These are phyloP conservation scores for Neurospora sp. DNA, from an alignment of 495 filamentous ascomycete genomes.

Conservation along the genomic window DNA sequence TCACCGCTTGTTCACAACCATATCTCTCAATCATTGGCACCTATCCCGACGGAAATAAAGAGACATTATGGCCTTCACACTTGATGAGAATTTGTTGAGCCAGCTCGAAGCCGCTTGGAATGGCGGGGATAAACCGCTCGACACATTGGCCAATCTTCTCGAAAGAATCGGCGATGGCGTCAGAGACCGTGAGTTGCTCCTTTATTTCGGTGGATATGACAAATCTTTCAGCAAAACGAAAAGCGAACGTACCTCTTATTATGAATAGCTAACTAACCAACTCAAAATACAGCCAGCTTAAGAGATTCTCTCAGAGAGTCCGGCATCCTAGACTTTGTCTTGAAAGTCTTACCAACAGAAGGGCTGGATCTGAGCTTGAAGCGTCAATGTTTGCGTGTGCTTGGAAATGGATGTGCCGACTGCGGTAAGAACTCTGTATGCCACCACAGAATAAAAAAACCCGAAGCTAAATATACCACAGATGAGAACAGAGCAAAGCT, in stretches of 20 bases:
- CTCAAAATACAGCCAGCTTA: neutral
- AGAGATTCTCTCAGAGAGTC: slow-evolving; percentile 48
- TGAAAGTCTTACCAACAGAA: slow-evolving; percentile 39
- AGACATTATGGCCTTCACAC: neutral
- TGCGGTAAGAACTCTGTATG: slow-evolving; percentile 41
- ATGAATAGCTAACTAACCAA: neutral
- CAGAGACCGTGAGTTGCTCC: slow-evolving; percentile 48
- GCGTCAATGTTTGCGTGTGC: slow-evolving; percentile 51
- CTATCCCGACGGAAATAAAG: neutral
- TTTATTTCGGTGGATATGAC: neutral
- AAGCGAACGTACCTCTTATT: neutral
- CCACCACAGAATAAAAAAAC: neutral
- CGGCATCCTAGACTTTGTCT: slow-evolving; percentile 57
- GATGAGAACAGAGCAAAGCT: slow-evolving; percentile 66
- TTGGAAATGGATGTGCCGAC: slow-evolving; percentile 78
- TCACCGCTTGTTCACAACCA: neutral
- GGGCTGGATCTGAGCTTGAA: slow-evolving; percentile 22
- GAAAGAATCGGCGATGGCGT: slow-evolving; percentile 44
- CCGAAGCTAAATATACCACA: slow-evolving; percentile 20
- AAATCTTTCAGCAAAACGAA: neutral
- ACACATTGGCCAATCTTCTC: neutral
- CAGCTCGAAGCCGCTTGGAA: neutral
- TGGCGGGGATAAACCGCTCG: neutral
- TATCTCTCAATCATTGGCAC: neutral
- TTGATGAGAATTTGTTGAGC: neutral